Evolutionary conservation across 1,139 yeast genomes (phyloP).

Genomic region (Yamadazyma epiphylla): DNA sequence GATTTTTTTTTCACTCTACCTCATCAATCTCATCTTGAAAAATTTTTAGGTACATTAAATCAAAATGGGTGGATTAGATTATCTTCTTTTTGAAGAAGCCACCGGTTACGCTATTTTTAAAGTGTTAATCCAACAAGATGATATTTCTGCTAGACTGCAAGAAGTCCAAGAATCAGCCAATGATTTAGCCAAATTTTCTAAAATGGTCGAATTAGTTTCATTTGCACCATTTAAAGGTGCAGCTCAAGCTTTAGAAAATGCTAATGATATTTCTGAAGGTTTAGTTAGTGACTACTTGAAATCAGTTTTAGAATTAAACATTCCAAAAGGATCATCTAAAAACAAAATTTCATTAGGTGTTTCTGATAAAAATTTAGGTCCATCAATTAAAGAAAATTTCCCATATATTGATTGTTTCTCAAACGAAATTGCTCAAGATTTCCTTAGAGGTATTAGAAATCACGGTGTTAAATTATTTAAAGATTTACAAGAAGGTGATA

Average conservation of each 20-base stretch:
- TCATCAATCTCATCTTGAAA: conserved; percentile 4
- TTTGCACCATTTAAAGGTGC: conserved; percentile 99
- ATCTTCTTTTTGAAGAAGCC: conserved; percentile 95
- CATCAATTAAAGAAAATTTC: conserved; percentile 87
- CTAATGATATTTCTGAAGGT: conserved; percentile 97
- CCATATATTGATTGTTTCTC: conserved; percentile 88
- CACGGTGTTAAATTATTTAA: conserved; percentile 87
- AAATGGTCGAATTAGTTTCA: conserved; percentile 87
- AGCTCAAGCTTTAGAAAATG: conserved; percentile 97
- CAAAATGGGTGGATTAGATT: conserved; percentile 73
- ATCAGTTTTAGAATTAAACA: conserved; percentile 81
- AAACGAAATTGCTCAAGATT: conserved; percentile 89
- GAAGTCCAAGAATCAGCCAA: conserved; percentile 92
- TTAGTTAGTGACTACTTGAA: conserved; percentile 89
- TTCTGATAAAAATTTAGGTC: conserved; percentile 94
- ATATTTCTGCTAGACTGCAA: conserved; percentile 82
- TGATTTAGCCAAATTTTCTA: conserved; percentile 86
- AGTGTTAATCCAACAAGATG: conserved; percentile 91
- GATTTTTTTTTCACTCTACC: background rate
- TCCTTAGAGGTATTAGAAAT: conserved; percentile 90
- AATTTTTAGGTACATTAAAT: conserved; percentile 6
- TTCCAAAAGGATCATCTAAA: conserved; percentile 81
- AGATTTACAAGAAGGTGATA: conserved; percentile 90
- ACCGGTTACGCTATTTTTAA: conserved; percentile 97
- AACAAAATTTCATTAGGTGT: conserved; percentile 72